A percentile compares a stretch with the other conserved stretches of the same genome.
Conservation (phyloP, 2,329 filamentous ascomycete species). For the Neopestalotiopsis sp. region DNA sequence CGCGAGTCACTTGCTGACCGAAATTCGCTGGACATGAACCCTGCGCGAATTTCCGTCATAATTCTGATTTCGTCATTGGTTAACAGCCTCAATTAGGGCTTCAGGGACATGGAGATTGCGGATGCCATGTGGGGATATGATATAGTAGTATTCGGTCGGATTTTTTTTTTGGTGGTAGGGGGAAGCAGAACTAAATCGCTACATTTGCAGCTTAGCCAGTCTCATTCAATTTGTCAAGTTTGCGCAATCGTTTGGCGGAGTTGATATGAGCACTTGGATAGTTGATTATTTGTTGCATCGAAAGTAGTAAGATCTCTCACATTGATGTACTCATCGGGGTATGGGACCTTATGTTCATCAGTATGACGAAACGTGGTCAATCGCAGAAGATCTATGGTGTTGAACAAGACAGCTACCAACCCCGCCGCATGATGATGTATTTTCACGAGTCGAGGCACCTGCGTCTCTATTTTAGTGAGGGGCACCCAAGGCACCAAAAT, state of each 20-base stretch:
- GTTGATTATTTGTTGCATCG: background rate
- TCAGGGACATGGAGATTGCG: background rate
- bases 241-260: background rate
- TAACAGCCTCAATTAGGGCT: constrained; percentile 9
- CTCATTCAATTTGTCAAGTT: background rate
- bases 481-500: constrained; percentile 6
- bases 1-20: background rate
- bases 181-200: background rate
- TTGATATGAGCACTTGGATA: background rate
- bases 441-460: background rate
- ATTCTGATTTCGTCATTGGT: constrained; percentile 15
- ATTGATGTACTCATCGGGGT: no score
- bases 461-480: constrained; percentile 6
- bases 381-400: background rate
- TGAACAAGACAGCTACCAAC: background rate
- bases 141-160: constrained; percentile 10
- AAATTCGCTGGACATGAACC: background rate
- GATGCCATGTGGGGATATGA: constrained; percentile 11
- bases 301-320: no score
- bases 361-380: background rate
- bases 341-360: background rate
- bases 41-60: constrained; percentile 15
- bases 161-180: background rate
- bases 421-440: constrained; percentile 3
- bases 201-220: background rate